Percentiles rank a stretch among this genome's conserved stretches.
Evolutionary conservation across 306 rosid species (phyloP).

Genomic region (Acacia acuminata): DNA sequence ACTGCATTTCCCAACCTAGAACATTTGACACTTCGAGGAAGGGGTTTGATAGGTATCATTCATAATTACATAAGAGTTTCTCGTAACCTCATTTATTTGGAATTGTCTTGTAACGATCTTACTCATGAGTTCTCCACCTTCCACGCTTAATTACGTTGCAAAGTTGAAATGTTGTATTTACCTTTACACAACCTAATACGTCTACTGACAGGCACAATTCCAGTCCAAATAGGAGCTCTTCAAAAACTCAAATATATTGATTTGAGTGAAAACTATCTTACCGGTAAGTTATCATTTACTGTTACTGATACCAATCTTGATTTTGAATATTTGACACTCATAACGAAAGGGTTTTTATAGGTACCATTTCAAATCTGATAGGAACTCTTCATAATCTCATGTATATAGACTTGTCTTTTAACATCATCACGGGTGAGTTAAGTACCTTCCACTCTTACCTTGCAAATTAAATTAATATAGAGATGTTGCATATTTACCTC

Average conservation of each 20-base stretch:
- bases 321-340: not conserved
- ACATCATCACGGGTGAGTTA: not conserved
- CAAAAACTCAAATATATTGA: no score
- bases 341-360: not conserved
- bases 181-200: no score
- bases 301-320: no score
- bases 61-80: not conserved
- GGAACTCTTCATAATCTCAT: not conserved
- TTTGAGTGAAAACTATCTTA: no score
- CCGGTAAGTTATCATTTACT: no score
- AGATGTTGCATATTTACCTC: no score
- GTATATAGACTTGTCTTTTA: not conserved
- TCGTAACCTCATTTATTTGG: not conserved
- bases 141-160: not conserved
- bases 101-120: not conserved
- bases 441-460: no score
- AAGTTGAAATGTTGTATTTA: no score
- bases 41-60: not conserved
- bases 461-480: no score
- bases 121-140: not conserved
- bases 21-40: rapidly evolving
- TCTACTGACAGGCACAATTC: not conserved
- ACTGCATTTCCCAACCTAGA: constrained; percentile 4
- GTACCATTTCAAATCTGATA: not conserved
- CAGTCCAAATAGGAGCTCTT: not conserved